Percentiles rank a stretch among this genome's conserved stretches.
These are phyloP conservation scores for Westerdykella ornata DNA, from an alignment of 2,329 filamentous ascomycete genomes.

Conservation along the genomic window DNA sequence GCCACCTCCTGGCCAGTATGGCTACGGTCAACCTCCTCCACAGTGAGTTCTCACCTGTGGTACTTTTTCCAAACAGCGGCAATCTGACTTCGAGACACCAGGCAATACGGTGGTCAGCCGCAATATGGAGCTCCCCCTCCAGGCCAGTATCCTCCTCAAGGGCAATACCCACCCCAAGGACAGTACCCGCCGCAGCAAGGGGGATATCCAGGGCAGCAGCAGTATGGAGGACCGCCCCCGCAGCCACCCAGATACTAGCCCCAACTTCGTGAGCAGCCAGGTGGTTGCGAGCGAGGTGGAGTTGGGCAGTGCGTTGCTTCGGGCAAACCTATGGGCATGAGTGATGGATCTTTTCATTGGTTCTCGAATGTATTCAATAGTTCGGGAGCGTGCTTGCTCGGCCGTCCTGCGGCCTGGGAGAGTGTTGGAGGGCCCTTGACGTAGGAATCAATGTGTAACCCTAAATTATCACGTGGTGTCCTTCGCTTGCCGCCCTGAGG, in stretches of 20 bases:
- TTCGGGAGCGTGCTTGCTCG: too few species aligned
- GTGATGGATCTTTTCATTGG: too few species aligned
- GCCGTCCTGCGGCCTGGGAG: too few species aligned
- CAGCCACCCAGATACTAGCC: not conserved
- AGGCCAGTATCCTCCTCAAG: slow-evolving; percentile 12
- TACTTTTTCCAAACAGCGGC: not conserved
- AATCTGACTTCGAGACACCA: not conserved
- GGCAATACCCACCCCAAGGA: slow-evolving; percentile 12
- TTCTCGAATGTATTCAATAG: too few species aligned
- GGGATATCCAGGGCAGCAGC: too few species aligned
- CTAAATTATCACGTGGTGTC: too few species aligned
- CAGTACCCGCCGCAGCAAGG: slow-evolving; percentile 11
- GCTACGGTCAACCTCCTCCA: slow-evolving; percentile 25
- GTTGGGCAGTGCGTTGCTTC: too few species aligned
- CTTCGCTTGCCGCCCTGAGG: too few species aligned
- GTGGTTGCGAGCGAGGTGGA: too few species aligned
- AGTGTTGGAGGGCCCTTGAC: too few species aligned
- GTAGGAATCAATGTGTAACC: too few species aligned
- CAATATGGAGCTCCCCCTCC: slow-evolving; percentile 24
- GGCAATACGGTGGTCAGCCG: slow-evolving; percentile 31
- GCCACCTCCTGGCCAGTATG: slow-evolving; percentile 22
- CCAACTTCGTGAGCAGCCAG: not conserved
- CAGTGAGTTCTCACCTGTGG: slow-evolving; percentile 6
- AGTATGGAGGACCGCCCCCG: slow-evolving; percentile 9
- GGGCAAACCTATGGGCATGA: too few species aligned